Conservation (phyloP, 768 basidiomycete genomes). For the Agrocybe praecox region DNA sequence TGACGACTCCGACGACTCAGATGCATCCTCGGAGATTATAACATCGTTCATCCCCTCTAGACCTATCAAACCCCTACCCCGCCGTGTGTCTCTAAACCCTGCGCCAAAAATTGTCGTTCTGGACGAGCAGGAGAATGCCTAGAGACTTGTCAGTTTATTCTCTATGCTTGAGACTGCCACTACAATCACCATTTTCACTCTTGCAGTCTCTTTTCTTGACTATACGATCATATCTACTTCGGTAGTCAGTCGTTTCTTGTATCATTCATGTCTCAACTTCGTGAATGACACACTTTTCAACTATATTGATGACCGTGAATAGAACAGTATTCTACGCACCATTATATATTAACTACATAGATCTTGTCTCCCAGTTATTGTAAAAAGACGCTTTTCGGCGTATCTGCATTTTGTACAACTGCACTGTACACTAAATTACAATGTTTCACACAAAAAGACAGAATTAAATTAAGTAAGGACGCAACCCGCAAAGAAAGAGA, state of each 20-base stretch:
- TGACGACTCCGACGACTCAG: slow-evolving; percentile 31
- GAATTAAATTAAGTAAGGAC: slow-evolving; percentile 16
- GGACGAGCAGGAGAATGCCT: slow-evolving; percentile 15
- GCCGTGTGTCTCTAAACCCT: slow-evolving; percentile 28
- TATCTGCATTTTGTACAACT: slow-evolving; percentile 17
- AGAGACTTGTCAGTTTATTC: slow-evolving; percentile 1
- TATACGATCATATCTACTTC: too few species aligned
- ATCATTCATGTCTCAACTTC: too few species aligned
- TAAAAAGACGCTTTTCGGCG: slow-evolving; percentile 9
- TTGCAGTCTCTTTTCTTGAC: background rate
- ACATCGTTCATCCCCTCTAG: slow-evolving; percentile 42
- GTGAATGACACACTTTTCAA: too few species aligned
- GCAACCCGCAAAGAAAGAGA: background rate
- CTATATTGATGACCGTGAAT: too few species aligned
- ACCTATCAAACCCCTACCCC: slow-evolving; percentile 50
- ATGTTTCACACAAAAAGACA: slow-evolving; percentile 21
- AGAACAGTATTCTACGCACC: too few species aligned
- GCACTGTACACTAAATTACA: slow-evolving; percentile 35
- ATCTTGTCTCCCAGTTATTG: too few species aligned
- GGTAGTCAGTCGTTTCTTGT: too few species aligned
- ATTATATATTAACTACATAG: too few species aligned
- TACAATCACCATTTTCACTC: background rate
- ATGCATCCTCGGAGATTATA: slow-evolving; percentile 39
- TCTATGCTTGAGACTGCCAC: background rate
- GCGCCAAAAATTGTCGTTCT: slow-evolving; percentile 33